Percentiles rank a stretch among this genome's conserved stretches.
Evolutionary conservation across 768 basidiomycete genomes (phyloP).

Genomic region (Dacryopinax primogenitus): DNA sequence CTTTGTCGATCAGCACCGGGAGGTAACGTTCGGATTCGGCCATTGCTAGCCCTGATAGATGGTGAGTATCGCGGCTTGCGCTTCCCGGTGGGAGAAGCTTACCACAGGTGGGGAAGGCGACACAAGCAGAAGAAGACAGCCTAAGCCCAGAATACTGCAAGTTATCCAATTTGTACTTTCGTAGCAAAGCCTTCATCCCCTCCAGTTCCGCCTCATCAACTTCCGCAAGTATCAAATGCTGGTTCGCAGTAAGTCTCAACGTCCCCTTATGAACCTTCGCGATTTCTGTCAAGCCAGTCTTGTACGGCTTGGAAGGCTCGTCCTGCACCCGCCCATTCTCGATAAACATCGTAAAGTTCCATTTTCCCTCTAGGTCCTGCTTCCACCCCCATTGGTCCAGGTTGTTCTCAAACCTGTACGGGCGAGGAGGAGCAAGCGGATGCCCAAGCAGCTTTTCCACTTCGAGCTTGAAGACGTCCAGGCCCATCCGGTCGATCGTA

Average conservation of each 20-base stretch:
- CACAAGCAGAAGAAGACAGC: constrained; percentile 87
- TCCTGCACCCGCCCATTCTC: constrained; percentile 98
- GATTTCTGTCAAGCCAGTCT: constrained; percentile 82
- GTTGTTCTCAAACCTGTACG: constrained; percentile 75
- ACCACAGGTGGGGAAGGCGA: constrained; percentile 92
- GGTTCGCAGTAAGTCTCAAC: constrained; percentile 90
- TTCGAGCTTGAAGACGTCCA: constrained; percentile 72
- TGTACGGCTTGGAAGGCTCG: constrained; percentile 79
- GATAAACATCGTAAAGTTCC: constrained; percentile 88
- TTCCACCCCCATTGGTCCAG: constrained; percentile 92
- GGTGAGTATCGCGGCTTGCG: background rate
- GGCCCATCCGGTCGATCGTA: constrained; percentile 90
- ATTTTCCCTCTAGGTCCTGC: constrained; percentile 70
- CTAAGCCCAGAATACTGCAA: constrained; percentile 64
- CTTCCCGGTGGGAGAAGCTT: constrained; percentile 17
- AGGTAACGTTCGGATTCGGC: constrained; percentile 75
- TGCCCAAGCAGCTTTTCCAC: constrained; percentile 84
- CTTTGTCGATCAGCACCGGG: constrained; percentile 82
- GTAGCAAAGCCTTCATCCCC: constrained; percentile 62
- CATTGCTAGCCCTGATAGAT: constrained; percentile 49
- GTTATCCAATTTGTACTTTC: constrained; percentile 83
- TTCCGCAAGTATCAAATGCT: constrained; percentile 82
- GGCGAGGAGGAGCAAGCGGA: constrained; percentile 53
- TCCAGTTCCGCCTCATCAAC: constrained; percentile 59
- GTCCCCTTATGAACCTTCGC: constrained; percentile 88